phyloP scores from a whole-genome alignment of 805 yeast species.

The Zygotorulaspora chibaensis region DNA sequence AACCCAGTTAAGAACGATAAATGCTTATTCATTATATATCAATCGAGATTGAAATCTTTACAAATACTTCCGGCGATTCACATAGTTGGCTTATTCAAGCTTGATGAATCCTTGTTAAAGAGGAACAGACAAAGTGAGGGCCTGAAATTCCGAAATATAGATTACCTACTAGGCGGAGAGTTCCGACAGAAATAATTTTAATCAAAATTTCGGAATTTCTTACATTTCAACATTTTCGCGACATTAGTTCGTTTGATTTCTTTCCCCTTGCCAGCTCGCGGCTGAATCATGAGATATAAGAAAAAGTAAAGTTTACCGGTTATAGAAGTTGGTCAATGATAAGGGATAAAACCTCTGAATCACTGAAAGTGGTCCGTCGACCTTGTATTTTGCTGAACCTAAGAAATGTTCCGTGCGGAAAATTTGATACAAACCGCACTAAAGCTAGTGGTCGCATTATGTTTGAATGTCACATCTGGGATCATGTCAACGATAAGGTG shows the following conservation, averaged over 20 bases:
- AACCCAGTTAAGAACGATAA: neutral
- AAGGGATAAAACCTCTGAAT: no score
- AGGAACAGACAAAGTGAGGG: neutral
- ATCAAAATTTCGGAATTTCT: neutral
- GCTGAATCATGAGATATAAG: neutral
- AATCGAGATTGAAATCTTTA: neutral
- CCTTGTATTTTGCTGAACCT: no score
- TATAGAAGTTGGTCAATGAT: neutral
- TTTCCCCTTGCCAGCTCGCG: neutral
- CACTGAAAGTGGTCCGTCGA: no score
- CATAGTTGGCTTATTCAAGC: neutral
- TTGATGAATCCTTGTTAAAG: neutral
- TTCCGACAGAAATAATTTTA: neutral
- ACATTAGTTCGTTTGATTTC: no score
- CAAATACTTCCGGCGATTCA: neutral
- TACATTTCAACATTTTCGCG: neutral
- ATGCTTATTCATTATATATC: conserved; percentile 1
- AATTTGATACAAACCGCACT: no score
- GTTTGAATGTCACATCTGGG: neutral
- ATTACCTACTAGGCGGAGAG: neutral
- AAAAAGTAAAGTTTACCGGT: neutral
- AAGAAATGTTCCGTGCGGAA: no score
- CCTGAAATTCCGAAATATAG: neutral
- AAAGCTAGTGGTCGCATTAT: neutral
- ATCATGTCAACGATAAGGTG: neutral